Base-by-base conservation (phyloP, 306 rosid genomes). In the Luffa aegyptiaca region DNA sequence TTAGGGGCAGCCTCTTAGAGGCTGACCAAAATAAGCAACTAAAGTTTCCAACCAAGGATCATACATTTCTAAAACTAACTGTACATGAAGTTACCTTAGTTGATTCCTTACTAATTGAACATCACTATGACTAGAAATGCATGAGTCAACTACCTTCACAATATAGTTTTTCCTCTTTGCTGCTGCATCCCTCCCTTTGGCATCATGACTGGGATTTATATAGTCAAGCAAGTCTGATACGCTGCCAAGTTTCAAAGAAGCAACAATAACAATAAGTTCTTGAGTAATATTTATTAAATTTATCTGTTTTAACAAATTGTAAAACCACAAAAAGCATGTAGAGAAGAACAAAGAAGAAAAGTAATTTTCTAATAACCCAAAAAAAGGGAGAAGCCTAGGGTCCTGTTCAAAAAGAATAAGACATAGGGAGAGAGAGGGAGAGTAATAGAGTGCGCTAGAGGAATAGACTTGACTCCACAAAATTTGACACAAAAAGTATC, bases 161-260 rank as follows among this genome's bases (percentile, higher is more conserved):
- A 87, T 77, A 85, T 91, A 90, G 84, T 81, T 90, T 88, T 87
- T 92, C 86, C 96, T 91, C 91, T 87, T 95, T 65, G 86, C 79
- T 59, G 91, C 87, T 11, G 78, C 87, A 83, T 91, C 93, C 83
- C 92, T 89, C 65, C 92, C 98, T 84, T 89, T 89, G 75, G 88
- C 86, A 83, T 86, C 92, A 44, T 95, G 88, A 84, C 81, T 87
- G 59, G 97, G 98, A 86, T 85, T 92, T 62, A 95, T 95, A 86
- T 95, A 95, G 88, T 95, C 98, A 52, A 95, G 98, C 88, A 95
- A 88, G 85, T 95, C 98, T 6, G 98, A 95, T 69, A 95, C 98
- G 79, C 98, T 95, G 91, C 81, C 80, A 88, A 78, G 76, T 82
- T 82, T 78, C 20, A 45, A 6, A 64, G 76, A 10, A 48, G 61